Evolutionary conservation across 495 filamentous ascomycete genomes (phyloP), one percentile per base, ranked within the genome.

Genomic region (Aspergillus sclerotioniger): DNA sequence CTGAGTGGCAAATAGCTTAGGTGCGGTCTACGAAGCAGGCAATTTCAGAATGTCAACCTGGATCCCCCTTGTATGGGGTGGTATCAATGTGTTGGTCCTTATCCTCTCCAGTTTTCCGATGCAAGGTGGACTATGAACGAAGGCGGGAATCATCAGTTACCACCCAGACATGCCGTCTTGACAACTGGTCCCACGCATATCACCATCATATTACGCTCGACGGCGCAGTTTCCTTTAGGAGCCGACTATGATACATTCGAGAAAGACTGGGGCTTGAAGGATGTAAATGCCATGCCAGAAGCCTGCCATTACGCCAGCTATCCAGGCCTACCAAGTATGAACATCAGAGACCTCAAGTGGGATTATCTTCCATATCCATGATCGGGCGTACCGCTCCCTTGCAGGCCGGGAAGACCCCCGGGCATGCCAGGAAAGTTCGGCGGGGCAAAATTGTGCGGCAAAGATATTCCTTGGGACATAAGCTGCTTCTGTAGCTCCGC

Each of bases 11-110:
- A 32, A 46, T 62, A 97, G 93, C 51, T 82, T 98, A 10, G 91
- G 91, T 21, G 89, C 88, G 6, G 85, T 94, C 45, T 98, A 98
- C 66, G 84, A 89, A 61, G 84, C 90, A 15, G 94, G 92, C 31
- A 90, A 86, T 71, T 96, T 96, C 67, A 75, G 84, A 60, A 96
- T 98, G 93, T 95, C 91, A 52, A 97, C 94, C 2, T 98, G 95
- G 94, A 88, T 96, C 41, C 94, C 94, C 13, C 90, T 96, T 65
- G 81, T 95, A 51, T 98, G 94, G 94, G 88, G 87, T n/a, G 79
- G 89, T 62, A 87, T 96, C 68, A 96, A 92, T 65, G 84, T 95
- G 2, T 70, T 97, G 53, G 83, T 96, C n/a, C 70, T 98, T 43
- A 88, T 97, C 52, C 71, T 98, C 43, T 94, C 92, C 4, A 96